Evolutionary conservation across 75 land plant genomes (phyloP).

Genomic region (Selaginella tamariscina): DNA sequence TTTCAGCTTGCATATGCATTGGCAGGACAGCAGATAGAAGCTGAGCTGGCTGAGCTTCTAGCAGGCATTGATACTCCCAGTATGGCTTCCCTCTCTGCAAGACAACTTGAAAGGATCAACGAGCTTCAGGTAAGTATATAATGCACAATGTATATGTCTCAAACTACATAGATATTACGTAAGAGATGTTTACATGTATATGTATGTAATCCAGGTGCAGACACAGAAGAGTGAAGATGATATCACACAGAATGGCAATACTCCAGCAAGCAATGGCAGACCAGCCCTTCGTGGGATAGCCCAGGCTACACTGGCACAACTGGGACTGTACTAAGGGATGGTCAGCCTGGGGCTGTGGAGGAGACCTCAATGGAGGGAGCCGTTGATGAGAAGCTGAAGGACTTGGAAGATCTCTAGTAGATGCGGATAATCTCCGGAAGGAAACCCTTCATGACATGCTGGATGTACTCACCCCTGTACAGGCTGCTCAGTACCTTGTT

Average conservation of each 20-base stretch:
- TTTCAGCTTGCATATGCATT: slow-evolving; percentile 52
- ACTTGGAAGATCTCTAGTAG: slow-evolving; percentile 22
- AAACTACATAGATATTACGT: too few relatives aligned
- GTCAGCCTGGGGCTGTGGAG: slow-evolving; percentile 11
- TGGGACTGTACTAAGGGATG: background rate
- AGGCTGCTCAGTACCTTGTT: slow-evolving; percentile 42
- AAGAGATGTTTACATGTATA: too few relatives aligned
- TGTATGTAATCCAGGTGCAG: too few relatives aligned
- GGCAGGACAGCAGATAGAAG: slow-evolving; percentile 42
- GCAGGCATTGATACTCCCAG: slow-evolving; percentile 30
- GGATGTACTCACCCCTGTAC: slow-evolving; percentile 30
- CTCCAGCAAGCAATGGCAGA: slow-evolving; percentile 45
- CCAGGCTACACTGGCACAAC: slow-evolving; percentile 20
- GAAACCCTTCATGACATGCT: slow-evolving; percentile 35
- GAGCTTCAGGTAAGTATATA: slow-evolving; percentile 33
- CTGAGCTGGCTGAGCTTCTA: slow-evolving; percentile 27
- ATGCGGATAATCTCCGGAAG: slow-evolving; percentile 42
- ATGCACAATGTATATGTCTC: too few relatives aligned
- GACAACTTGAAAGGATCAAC: slow-evolving; percentile 33
- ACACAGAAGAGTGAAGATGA: slow-evolving; percentile 31
- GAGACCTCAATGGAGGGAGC: slow-evolving; percentile 18
- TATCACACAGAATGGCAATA: slow-evolving; percentile 32
- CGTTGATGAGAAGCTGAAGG: slow-evolving; percentile 27
- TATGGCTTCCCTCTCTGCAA: slow-evolving; percentile 32
- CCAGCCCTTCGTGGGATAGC: slow-evolving; percentile 26